Evolutionary conservation across 2,329 filamentous ascomycete genomes (phyloP), one percentile per base, ranked within the genome.

Genomic region (Colletotrichum incanum): DNA sequence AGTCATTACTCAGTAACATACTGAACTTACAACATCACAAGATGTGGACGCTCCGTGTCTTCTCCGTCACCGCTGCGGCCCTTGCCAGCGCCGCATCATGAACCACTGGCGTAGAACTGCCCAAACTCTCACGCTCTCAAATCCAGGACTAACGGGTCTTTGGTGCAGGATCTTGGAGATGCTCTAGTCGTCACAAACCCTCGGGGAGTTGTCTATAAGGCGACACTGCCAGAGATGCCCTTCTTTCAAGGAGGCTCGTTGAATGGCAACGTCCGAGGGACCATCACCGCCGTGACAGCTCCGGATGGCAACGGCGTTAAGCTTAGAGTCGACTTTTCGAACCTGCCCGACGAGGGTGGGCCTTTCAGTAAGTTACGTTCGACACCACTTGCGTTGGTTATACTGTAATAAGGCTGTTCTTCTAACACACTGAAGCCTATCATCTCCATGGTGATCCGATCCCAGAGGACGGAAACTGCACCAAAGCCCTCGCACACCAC

Each of bases 381-480:
- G 3, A 23, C 26, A 49, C 23, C 20, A 11, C 23, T 23, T 49
- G 47, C 47, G 18, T 8, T 23, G 47, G 28, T 31, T 31, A 26
- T 20, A n/a, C 45, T n/a, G 20, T 11, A 2, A 23, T 23, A n/a
- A 2, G 18, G 11, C 26, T 26, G 16, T 31, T 31, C 28, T 49
- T 49, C 60, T 75, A 68, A 70, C 67, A 49, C 67, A 12, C 5
- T 77, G 71, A 78, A 93, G 92, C 85, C 72, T 95, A 94, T 83
- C 93, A 95, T 79, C 84, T 96, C 75, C 93, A 96, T 81, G 88
- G 86, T 65, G 77, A 84, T 23, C 89, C 90, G 11, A 91, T 94
- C 14, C 88, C 91, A 6, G 80, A 79, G 34, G 83, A 90, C 74
- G 93, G 93, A 75, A 94, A 94, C 86, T 96, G 93, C 85, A 92